Evolutionary conservation across 129 eudicot genomes (phyloP), one percentile per base, ranked within the genome.

Genomic region (Logfia minima): DNA sequence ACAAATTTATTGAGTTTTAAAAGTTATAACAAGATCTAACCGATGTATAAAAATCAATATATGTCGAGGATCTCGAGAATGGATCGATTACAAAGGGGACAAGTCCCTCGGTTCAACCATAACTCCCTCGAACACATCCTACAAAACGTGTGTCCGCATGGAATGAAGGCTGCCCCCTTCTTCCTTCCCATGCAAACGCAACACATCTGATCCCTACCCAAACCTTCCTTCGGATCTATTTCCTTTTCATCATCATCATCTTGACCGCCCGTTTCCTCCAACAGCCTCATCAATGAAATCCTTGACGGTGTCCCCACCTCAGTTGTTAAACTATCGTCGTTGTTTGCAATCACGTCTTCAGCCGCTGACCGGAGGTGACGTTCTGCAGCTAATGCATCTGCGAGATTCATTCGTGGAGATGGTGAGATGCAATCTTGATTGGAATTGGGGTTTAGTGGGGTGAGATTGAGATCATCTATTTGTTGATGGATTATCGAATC

Each of bases 111-210:
- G 52, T 85, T 93, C 77, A 88, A 63, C 98, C 98, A 93, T 28
- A 93, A 9, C 77, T 90, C 96, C 75, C 96, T 84, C 19, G 98
- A 93, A 72, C 98, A 93, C 89, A 88, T 89, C 79, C 98, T 80
- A 75, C 98, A 93, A 79, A 87, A 93, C 0, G 96, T 90, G 76
- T 93, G 98, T 5, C 96, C 96, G 68, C 98, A 93, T 60, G 98
- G 98, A 73, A 93, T 90, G 74, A 93, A 86, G 48, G 98, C 98
- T 22, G 98, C 94, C 3, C 96, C 98, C 71, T 90, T 93, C 48
- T 84, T 93, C 85, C 96, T 90, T 79, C 85, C 89, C 98, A 93
- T 93, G 86, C 98, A 93, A 89, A 93, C 98, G 87, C 98, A 93
- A 61, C 98, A 93, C 91, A 88, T 70, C 4, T 72, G 60, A 80